Evolutionary conservation across 1,284 basidiomycete genomes (phyloP).

Genomic region (Malassezia psittaci): DNA sequence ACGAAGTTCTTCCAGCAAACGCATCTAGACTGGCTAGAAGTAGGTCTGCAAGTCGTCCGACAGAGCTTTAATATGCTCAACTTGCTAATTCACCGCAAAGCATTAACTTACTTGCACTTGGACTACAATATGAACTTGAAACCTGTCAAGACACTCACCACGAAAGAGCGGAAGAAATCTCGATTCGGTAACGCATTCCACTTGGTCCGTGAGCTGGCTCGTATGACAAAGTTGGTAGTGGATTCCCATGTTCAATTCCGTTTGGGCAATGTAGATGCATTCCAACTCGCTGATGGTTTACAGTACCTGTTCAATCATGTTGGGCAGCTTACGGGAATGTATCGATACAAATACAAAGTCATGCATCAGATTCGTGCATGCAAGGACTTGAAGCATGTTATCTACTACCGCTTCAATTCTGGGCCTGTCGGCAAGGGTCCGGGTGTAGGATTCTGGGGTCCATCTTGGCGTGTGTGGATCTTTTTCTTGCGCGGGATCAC

Average conservation of each 20-base stretch:
- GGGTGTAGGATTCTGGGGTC: conserved; percentile 98
- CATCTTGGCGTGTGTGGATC: conserved; percentile 98
- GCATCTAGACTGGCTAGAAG: conserved; percentile 96
- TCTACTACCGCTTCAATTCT: conserved; percentile 95
- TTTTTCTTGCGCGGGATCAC: conserved; percentile 99
- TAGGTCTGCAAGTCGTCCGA: conserved; percentile 91
- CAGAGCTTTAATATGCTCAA: conserved; percentile 99
- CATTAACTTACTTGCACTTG: conserved; percentile 85
- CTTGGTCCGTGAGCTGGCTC: conserved; percentile 89
- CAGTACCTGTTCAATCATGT: conserved; percentile 98
- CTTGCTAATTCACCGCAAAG: conserved; percentile 94
- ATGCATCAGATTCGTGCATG: conserved; percentile 99
- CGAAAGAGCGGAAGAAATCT: conserved; percentile 98
- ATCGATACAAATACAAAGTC: conserved; percentile 96
- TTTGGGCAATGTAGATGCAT: conserved; percentile 95
- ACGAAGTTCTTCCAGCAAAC: conserved; percentile 99
- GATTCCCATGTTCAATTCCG: conserved; percentile 98
- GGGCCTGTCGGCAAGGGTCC: conserved; percentile 98
- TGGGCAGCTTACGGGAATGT: conserved; percentile 96
- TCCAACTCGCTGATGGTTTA: conserved; percentile 94
- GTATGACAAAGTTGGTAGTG: conserved; percentile 94
- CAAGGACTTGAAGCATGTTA: conserved; percentile 74
- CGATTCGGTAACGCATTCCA: conserved; percentile 99
- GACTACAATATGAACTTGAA: conserved; percentile 94
- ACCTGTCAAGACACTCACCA: conserved; percentile 96